Conservation (phyloP, 495 filamentous ascomycete species). For the Penicillium dipodomyicola region DNA sequence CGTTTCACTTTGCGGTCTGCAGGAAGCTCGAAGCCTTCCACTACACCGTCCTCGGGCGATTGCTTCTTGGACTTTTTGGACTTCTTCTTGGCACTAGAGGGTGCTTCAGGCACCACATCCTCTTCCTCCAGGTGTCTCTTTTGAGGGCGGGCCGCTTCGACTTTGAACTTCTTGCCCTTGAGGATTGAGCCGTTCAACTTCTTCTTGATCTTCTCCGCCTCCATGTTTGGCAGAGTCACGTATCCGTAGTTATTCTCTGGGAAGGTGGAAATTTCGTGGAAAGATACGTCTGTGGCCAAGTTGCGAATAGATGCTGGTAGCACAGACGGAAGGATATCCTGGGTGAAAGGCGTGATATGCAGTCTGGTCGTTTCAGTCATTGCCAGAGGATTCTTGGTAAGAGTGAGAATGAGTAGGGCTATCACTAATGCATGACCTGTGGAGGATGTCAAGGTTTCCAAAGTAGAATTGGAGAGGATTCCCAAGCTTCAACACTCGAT, state of each 20-base stretch:
- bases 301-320: conserved; percentile 65
- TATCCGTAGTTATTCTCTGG: conserved; percentile 90
- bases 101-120: conserved; percentile 8
- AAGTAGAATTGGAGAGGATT: neutral
- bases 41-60: conserved; percentile 55
- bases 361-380: conserved; percentile 55
- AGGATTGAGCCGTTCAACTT: conserved; percentile 88
- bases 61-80: conserved; percentile 65
- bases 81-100: conserved; percentile 39
- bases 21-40: conserved; percentile 70
- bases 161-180: conserved; percentile 77
- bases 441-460: neutral
- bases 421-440: conserved; percentile 2
- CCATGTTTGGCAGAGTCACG: conserved; percentile 72
- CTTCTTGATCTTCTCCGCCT: conserved; percentile 84
- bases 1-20: conserved; percentile 76
- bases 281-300: conserved; percentile 75
- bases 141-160: conserved; percentile 72
- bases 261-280: conserved; percentile 77
- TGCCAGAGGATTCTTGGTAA: conserved; percentile 18
- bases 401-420: neutral
- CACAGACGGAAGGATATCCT: conserved; percentile 64
- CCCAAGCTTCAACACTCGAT: conserved; percentile 3
- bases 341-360: conserved; percentile 81
- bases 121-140: conserved; percentile 46